Conservation (phyloP, 306 rosid species). For the Vigna hirtella region DNA sequence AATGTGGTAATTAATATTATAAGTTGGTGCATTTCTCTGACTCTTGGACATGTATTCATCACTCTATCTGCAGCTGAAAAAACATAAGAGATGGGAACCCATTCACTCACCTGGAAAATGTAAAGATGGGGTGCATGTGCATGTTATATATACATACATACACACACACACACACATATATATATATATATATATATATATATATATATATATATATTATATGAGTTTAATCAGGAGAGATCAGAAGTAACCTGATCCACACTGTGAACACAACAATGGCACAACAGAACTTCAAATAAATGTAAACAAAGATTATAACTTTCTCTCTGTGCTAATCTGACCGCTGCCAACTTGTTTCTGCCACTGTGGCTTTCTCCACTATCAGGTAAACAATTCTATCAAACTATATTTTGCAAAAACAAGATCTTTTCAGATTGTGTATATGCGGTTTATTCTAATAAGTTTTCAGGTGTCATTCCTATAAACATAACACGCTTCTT, state of each 20-base stretch:
- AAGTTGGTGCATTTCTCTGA: neutral
- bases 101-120: slow-evolving; percentile 63
- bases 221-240: neutral
- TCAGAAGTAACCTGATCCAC: slow-evolving; percentile 42
- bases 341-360: slow-evolving; percentile 56
- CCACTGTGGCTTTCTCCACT: slow-evolving; percentile 42
- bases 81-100: slow-evolving; percentile 42
- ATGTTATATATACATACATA: neutral
- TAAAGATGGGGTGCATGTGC: slow-evolving; percentile 70
- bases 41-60: neutral
- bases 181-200: no score
- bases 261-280: neutral
- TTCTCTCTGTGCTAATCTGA: slow-evolving; percentile 48
- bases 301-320: slow-evolving; percentile 2
- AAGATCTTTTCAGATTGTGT: slow-evolving; percentile 27
- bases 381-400: slow-evolving; percentile 24
- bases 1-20: neutral
- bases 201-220: no score
- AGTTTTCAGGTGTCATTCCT: neutral
- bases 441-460: neutral
- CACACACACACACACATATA: no score
- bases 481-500: neutral
- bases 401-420: neutral
- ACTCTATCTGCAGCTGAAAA: neutral
- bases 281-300: neutral